Percentiles rank a stretch among this genome's conserved stretches.
phyloP scores from a whole-genome alignment of 257 asterid species.

The Salvia splendens region DNA sequence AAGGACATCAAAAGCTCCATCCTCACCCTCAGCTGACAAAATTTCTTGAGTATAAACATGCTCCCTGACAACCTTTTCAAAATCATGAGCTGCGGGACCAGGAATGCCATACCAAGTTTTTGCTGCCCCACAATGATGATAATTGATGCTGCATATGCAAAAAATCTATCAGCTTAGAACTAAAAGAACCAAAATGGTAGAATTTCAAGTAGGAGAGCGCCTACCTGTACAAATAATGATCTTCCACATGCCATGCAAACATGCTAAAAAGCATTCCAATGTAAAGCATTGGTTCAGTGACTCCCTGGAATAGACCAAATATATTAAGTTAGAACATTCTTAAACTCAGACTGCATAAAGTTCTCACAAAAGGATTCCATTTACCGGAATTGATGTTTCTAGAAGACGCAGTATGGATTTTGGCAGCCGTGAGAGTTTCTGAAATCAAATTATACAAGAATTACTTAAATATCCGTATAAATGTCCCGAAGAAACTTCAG shows the following conservation, averaged over 20 bases:
- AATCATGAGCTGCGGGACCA: constrained; percentile 85
- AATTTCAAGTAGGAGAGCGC: constrained; percentile 8
- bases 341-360: not conserved
- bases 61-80: constrained; percentile 79
- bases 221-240: constrained; percentile 94
- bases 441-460: constrained; percentile 37
- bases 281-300: constrained; percentile 98
- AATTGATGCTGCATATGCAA: constrained; percentile 68
- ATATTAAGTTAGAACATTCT: constrained; percentile 23
- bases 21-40: constrained; percentile 81
- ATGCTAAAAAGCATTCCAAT: constrained; percentile 97
- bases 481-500: constrained; percentile 5
- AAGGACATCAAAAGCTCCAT: constrained; percentile 96
- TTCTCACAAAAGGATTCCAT: constrained; percentile 17
- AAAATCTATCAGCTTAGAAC: constrained; percentile 27
- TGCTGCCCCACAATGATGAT: constrained; percentile 98
- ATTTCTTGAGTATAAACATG: constrained; percentile 76
- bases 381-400: constrained; percentile 87
- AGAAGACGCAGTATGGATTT: constrained; percentile 87
- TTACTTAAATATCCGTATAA: constrained; percentile 23
- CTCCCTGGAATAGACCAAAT: constrained; percentile 67
- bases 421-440: constrained; percentile 88
- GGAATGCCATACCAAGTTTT: constrained; percentile 99
- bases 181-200: not conserved
- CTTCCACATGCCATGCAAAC: constrained; percentile 99